Base-by-base conservation (phyloP, 1,284 basidiomycete genomes). In the Microbotryum lychnidis-dioicae region DNA sequence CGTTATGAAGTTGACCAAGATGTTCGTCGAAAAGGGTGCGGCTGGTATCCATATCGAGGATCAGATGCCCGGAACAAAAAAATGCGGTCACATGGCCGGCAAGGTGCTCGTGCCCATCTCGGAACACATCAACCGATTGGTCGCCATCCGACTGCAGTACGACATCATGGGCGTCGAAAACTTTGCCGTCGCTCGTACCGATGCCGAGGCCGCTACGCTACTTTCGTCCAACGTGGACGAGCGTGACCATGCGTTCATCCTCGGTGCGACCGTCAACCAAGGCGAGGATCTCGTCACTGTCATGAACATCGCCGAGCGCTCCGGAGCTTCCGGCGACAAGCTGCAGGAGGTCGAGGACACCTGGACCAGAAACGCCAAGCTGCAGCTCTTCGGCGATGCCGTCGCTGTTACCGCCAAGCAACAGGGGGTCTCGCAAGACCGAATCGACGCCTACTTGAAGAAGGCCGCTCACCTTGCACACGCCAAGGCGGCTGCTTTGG, bases 141-240 rank as follows among this genome's bases (percentile, higher is more conserved):
- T 87, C 63, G 85, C 86, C 50, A 87, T 87, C 74, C 83, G 86
- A 50, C 78, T 87, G 54, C 86, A 87, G 77, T 86, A 83, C 75
- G 86, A 88, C 74, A 84, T 88, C 70, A 86, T 87, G 85, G 86
- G 85, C 68, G 84, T 85, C 60, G 80, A 83, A 73, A 87, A 86
- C 77, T 81, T 87, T 65, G 83, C 86, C 70, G 81, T 88, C 63
- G 85, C 85, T 9, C 81, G 86, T 62, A 88, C 86, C 56, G 86
- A 87, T 74, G 86, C 85, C 12, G 85, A 97, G 77, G 93, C 94
- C 9, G 94, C 94, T 4, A 97, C 93, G 2, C 84, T 98, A 69
- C 90, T 98, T 79, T 90, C 92, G 56, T 87, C 89, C 72, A 97
- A 97, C 78, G 91, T 98, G 66, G 96, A 98, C 77, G 85, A 87